Conservation (phyloP, 2,329 filamentous ascomycete genomes). For the Neonectria ditissima region DNA sequence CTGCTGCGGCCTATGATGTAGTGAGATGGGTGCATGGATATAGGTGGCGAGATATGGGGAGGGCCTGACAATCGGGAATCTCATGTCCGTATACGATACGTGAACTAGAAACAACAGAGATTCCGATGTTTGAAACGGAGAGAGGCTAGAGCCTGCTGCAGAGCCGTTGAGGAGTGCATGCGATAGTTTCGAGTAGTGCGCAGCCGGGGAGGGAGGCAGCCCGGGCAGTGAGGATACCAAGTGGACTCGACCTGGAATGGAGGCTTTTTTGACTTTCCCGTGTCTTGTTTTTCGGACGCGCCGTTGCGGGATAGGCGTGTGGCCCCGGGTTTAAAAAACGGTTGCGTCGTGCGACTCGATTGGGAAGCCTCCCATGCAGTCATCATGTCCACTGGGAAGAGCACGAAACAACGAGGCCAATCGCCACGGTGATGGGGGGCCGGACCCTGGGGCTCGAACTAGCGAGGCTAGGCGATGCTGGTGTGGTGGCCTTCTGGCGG, state of each 20-base stretch:
- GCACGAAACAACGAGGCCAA: no score
- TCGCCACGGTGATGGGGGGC: no score
- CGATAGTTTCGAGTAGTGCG: neutral
- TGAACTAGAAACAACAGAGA: neutral
- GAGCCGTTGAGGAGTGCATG: neutral
- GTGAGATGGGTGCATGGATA: neutral
- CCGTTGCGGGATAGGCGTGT: no score
- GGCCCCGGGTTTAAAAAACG: no score
- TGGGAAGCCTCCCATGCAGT: no score
- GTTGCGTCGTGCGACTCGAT: no score
- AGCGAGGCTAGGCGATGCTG: neutral
- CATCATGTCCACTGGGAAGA: no score
- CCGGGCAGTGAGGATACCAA: neutral
- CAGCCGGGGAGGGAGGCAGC: neutral
- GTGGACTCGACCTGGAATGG: no score
- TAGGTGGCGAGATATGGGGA: no score
- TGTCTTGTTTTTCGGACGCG: no score
- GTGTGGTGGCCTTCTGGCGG: constrained; percentile 13
- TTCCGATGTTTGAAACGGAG: neutral
- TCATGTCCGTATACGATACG: neutral
- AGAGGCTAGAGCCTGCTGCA: neutral
- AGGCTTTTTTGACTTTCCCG: no score
- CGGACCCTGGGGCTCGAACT: no score
- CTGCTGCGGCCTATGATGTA: neutral
- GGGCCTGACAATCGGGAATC: neutral